A percentile compares a stretch with the other conserved stretches of the same genome.
phyloP scores from a whole-genome alignment of 345 rosid species.

The Erucastrum elatum region DNA sequence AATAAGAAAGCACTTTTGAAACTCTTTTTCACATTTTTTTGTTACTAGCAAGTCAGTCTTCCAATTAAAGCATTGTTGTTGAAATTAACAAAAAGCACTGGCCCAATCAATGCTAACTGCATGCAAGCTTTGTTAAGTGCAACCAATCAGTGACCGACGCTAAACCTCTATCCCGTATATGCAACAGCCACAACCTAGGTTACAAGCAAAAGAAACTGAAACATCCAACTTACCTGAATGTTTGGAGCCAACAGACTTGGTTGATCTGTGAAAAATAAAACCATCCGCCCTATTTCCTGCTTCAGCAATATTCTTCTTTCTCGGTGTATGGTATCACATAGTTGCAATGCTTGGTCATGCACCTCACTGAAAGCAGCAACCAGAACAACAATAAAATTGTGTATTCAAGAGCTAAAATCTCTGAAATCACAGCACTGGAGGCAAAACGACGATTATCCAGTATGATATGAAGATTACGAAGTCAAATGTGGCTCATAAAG shows the following conservation, averaged over 20 bases:
- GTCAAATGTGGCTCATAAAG: conserved; percentile 16
- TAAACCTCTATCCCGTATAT: conserved; percentile 3
- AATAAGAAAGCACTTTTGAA: neutral
- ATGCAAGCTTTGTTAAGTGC: conserved; percentile 19
- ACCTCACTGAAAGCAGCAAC: conserved; percentile 72
- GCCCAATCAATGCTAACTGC: conserved; percentile 7
- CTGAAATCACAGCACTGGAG: neutral
- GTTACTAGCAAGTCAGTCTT: neutral
- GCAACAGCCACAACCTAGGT: conserved; percentile 10
- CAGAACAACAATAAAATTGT: conserved; percentile 27
- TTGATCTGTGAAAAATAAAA: conserved; percentile 94
- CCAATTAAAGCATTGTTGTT: conserved; percentile 1
- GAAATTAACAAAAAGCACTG: neutral
- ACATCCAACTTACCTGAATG: conserved; percentile 63
- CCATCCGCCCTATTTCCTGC: conserved; percentile 99
- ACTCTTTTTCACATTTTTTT: neutral
- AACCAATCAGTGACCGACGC: neutral
- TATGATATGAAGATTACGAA: conserved; percentile 13
- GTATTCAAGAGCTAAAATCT: conserved; percentile 12
- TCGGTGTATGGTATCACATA: conserved; percentile 77
- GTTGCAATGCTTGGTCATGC: conserved; percentile 83
- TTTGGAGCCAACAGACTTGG: conserved; percentile 99
- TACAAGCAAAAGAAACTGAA: neutral
- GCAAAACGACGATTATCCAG: conserved; percentile 7
- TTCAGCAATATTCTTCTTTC: conserved; percentile 93